Evolutionary conservation across 1,284 basidiomycete species (phyloP).

Genomic region (Melampsora abietis-canadensis): DNA sequence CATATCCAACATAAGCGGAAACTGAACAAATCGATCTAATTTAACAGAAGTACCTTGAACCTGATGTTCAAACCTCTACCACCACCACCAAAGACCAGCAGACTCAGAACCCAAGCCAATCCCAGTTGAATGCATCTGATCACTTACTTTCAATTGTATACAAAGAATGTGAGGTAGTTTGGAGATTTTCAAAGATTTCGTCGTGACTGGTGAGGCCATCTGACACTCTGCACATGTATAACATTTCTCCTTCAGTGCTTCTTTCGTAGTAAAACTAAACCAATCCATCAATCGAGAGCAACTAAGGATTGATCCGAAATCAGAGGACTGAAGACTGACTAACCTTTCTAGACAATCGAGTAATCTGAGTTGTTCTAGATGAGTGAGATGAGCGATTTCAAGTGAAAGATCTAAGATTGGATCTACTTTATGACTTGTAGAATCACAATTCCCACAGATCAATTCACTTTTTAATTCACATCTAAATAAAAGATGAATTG

Average conservation of each 20-base stretch:
- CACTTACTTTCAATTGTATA: conserved; percentile 35
- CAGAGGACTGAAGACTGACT: neutral
- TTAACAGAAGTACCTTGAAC: conserved; percentile 11
- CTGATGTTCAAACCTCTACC: conserved; percentile 38
- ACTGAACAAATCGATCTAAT: conserved; percentile 32
- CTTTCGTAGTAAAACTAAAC: conserved; percentile 25
- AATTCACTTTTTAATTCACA: conserved; percentile 27
- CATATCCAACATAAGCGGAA: conserved; percentile 38
- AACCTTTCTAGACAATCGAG: conserved; percentile 36
- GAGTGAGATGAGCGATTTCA: conserved; percentile 28
- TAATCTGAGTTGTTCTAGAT: conserved; percentile 5
- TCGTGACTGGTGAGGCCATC: conserved; percentile 23
- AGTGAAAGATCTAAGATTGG: conserved; percentile 38
- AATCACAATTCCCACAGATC: conserved; percentile 18
- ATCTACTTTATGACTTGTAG: conserved; percentile 28
- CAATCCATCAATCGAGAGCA: neutral
- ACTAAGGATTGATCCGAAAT: neutral
- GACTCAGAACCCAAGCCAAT: neutral
- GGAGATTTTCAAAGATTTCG: conserved; percentile 17
- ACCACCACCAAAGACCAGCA: neutral
- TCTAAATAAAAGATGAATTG: conserved; percentile 34
- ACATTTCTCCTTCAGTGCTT: conserved; percentile 24
- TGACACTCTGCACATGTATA: conserved; percentile 27
- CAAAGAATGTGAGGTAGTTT: conserved; percentile 36
- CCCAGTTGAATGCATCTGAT: neutral